Percentiles rank a stretch among this genome's conserved stretches.
Conservation (phyloP, 1,284 basidiomycete genomes). For the Puccinia coronata region DNA sequence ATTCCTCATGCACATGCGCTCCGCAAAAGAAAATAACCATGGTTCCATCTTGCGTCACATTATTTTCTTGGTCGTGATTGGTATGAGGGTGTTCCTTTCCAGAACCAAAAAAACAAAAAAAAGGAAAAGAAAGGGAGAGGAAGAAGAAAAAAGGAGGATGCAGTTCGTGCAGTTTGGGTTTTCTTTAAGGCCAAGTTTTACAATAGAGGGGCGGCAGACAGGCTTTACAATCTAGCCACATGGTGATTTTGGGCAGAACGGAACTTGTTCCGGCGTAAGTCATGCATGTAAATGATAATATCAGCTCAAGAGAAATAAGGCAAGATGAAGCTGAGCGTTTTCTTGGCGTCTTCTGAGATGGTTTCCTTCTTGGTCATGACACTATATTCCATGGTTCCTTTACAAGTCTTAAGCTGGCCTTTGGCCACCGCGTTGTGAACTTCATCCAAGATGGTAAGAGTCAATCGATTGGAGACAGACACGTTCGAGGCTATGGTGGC, state of each 20-base stretch:
- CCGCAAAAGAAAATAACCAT: too few species aligned
- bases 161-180: neutral
- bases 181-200: too few species aligned
- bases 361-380: conserved; percentile 74
- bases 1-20: too few species aligned
- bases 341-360: conserved; percentile 69
- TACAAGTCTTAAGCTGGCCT: conserved; percentile 68
- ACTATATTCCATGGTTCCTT: conserved; percentile 76
- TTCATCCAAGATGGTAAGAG: conserved; percentile 74
- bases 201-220: neutral
- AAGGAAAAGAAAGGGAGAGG: too few species aligned
- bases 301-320: conserved; percentile 64
- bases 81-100: neutral
- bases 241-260: neutral
- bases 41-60: too few species aligned
- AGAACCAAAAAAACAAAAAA: too few species aligned
- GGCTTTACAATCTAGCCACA: neutral
- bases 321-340: conserved; percentile 76
- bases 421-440: conserved; percentile 67
- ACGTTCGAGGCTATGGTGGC: conserved; percentile 84
- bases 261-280: too few species aligned
- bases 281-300: too few species aligned
- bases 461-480: conserved; percentile 70
- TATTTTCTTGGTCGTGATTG: too few species aligned
- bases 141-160: neutral